These are phyloP conservation scores for Torulaspora maleeae DNA, from an alignment of 805 yeast species.

Conservation along the genomic window DNA sequence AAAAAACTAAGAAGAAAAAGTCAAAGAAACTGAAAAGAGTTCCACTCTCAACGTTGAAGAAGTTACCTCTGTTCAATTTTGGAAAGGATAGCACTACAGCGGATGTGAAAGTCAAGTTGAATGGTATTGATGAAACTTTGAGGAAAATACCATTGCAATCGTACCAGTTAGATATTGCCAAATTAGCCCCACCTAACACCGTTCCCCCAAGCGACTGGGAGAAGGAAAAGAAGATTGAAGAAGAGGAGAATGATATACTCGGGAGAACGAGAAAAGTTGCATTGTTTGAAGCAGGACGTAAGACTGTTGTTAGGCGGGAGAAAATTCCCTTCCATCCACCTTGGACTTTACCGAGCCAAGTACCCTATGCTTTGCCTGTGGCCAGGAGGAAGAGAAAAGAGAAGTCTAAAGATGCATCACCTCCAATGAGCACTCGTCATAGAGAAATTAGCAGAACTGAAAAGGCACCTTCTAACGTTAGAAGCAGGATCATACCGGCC, in stretches of 20 bases:
- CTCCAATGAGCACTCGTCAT: not conserved
- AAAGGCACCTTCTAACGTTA: slow-evolving; percentile 11
- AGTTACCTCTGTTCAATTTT: slow-evolving; percentile 29
- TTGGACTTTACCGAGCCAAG: slow-evolving; percentile 31
- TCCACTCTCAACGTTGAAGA: slow-evolving; percentile 26
- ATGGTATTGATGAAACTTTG: slow-evolving; percentile 26
- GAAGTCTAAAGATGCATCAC: slow-evolving; percentile 4
- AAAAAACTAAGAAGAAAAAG: slow-evolving; percentile 19
- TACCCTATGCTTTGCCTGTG: slow-evolving; percentile 32
- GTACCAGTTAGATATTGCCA: slow-evolving; percentile 9
- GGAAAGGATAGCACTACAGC: slow-evolving; percentile 7
- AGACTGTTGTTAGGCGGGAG: slow-evolving; percentile 31
- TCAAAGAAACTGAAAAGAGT: slow-evolving; percentile 22
- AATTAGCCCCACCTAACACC: slow-evolving; percentile 10
- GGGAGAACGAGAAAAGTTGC: not conserved
- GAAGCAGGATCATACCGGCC: slow-evolving; percentile 25
- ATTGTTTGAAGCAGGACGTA: slow-evolving; percentile 17
- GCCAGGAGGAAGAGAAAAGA: slow-evolving; percentile 27
- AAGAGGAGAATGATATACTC: slow-evolving; percentile 2
- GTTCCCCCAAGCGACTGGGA: slow-evolving; percentile 7
- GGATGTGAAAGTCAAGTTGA: slow-evolving; percentile 8
- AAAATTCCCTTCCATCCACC: slow-evolving; percentile 34
- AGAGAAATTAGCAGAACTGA: slow-evolving; percentile 1
- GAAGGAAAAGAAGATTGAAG: slow-evolving; percentile 4
- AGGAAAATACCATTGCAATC: slow-evolving; percentile 9